Conservation (phyloP, 352 stramenopile genomes). For the Stephanocyclus meneghinianus region DNA sequence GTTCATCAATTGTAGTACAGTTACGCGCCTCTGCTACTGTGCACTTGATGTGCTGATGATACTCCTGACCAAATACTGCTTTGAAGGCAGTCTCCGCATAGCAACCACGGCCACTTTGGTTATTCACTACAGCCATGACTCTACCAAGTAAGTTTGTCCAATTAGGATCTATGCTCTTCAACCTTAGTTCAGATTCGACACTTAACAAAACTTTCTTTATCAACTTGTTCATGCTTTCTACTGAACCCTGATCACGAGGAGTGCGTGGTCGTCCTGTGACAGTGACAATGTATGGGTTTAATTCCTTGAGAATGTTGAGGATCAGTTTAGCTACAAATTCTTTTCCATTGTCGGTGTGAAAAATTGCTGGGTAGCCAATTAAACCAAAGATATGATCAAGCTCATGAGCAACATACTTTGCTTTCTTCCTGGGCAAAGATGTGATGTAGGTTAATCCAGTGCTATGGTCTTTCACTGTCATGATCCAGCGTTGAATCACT, state of each 20-base stretch:
- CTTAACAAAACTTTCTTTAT: neutral
- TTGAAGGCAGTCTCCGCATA: slow-evolving; percentile 8
- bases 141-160: slow-evolving; percentile 10
- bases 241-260: too few relatives aligned
- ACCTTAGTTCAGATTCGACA: neutral
- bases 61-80: slow-evolving; percentile 1
- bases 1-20: neutral
- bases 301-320: neutral
- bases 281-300: slow-evolving; percentile 9
- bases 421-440: neutral
- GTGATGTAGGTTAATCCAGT: neutral
- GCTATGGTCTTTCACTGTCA: too few relatives aligned
- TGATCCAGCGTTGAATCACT: too few relatives aligned
- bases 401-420: neutral
- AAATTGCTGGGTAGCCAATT: too few relatives aligned
- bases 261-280: slow-evolving; percentile 12
- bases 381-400: too few relatives aligned
- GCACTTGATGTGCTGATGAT: neutral
- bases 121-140: neutral
- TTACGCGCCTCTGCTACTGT: slow-evolving; percentile 3
- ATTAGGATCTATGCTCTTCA: slow-evolving; percentile 4
- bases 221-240: neutral
- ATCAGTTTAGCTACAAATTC: slow-evolving; percentile 4
- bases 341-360: slow-evolving; percentile 7
- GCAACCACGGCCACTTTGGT: neutral